These are phyloP conservation scores for Yamadazyma sp. DNA, from an alignment of 1,139 yeast genomes.

Conservation along the genomic window DNA sequence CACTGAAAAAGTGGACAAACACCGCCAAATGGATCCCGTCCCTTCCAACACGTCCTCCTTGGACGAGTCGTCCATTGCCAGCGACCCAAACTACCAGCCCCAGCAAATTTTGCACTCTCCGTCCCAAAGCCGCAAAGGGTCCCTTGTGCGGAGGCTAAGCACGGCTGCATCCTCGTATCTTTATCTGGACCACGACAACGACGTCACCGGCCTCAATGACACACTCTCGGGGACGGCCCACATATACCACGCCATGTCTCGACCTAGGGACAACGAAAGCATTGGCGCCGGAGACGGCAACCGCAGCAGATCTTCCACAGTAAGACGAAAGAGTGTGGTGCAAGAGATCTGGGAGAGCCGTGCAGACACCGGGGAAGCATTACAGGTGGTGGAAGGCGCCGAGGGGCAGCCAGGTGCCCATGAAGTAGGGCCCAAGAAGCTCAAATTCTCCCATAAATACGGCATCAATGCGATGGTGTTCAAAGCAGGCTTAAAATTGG, in stretches of 20 bases:
- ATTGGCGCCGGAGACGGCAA: background rate
- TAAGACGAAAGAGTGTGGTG: background rate
- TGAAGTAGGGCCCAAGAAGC: background rate
- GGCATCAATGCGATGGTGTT: slow-evolving; percentile 1
- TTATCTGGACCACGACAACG: background rate
- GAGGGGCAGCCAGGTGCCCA: slow-evolving; percentile 1
- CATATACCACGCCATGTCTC: slow-evolving; percentile 2
- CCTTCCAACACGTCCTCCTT: background rate
- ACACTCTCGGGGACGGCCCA: slow-evolving; percentile 60
- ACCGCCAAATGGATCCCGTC: background rate
- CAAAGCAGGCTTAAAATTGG: slow-evolving; percentile 18
- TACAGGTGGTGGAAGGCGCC: background rate
- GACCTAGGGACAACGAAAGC: background rate
- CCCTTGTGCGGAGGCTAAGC: slow-evolving; percentile 2
- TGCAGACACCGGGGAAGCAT: background rate
- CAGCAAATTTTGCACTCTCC: background rate
- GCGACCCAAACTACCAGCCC: background rate
- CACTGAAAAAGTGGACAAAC: no score
- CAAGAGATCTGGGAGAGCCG: background rate
- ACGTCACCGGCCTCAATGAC: slow-evolving; percentile 69
- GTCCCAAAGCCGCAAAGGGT: background rate
- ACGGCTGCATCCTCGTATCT: background rate
- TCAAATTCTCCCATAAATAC: background rate
- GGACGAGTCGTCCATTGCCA: background rate
- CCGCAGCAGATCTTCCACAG: background rate